phyloP scores from a whole-genome alignment of 805 yeast genomes.

The Zygoascus ofunaensis region DNA sequence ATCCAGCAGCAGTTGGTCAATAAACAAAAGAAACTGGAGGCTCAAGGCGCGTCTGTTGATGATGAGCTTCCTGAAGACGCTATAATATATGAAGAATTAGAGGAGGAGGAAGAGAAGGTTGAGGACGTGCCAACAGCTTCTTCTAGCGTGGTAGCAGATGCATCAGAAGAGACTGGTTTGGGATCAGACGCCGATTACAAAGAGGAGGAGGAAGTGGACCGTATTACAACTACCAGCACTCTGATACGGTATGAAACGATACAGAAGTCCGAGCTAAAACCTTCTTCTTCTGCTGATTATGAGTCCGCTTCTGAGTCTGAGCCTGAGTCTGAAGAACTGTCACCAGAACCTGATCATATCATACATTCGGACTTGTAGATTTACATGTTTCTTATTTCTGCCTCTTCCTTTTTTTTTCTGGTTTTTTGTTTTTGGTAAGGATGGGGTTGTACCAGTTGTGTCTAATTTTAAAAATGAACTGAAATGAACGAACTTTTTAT shows the following conservation, averaged over 20 bases:
- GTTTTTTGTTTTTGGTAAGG: too few species aligned
- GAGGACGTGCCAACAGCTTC: constrained; percentile 6
- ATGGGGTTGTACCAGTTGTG: too few species aligned
- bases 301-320: too few species aligned
- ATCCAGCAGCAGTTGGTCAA: constrained; percentile 16
- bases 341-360: too few species aligned
- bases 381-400: too few species aligned
- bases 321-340: too few species aligned
- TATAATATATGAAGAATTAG: constrained; percentile 16
- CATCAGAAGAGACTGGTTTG: background rate
- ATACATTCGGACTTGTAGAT: too few species aligned
- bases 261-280: too few species aligned
- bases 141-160: constrained; percentile 5
- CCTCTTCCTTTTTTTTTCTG: too few species aligned
- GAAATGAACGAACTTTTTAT: too few species aligned
- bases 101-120: constrained; percentile 11
- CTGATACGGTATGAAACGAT: background rate
- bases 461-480: too few species aligned
- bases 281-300: too few species aligned
- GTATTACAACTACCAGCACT: background rate
- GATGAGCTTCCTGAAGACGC: constrained; percentile 18
- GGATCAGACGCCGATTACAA: background rate
- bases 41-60: constrained; percentile 20
- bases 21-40: constrained; percentile 8
- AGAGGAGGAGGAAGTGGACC: background rate